A percentile compares a stretch with the other conserved stretches of the same genome.
Evolutionary conservation across 2,329 filamentous ascomycete species (phyloP).

Genomic region (Lithohypha guttulata): DNA sequence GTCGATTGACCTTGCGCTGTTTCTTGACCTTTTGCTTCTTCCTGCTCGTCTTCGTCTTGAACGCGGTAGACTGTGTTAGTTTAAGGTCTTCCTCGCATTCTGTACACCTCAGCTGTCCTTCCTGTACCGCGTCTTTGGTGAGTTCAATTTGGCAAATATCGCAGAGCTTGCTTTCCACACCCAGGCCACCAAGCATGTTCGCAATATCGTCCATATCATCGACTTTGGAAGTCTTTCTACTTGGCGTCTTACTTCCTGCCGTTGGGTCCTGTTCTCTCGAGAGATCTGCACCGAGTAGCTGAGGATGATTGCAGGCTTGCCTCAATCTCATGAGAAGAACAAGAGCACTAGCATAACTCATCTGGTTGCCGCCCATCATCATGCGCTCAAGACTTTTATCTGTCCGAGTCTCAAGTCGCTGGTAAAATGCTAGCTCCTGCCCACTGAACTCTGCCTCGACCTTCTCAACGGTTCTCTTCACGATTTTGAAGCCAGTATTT

Average conservation of each 20-base stretch:
- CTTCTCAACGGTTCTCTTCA: slow-evolving; percentile 76
- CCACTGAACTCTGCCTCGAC: slow-evolving; percentile 67
- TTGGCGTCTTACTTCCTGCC: slow-evolving; percentile 40
- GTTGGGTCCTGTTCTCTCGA: slow-evolving; percentile 80
- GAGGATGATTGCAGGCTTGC: slow-evolving; percentile 90
- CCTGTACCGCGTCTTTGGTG: slow-evolving; percentile 42
- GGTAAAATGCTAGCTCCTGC: slow-evolving; percentile 76
- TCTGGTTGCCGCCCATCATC: slow-evolving; percentile 60
- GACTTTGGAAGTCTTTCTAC: slow-evolving; percentile 39
- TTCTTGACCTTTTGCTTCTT: slow-evolving; percentile 42
- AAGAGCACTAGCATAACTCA: slow-evolving; percentile 88
- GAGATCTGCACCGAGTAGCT: slow-evolving; percentile 73
- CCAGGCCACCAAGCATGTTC: slow-evolving; percentile 75
- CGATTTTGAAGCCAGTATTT: slow-evolving; percentile 72
- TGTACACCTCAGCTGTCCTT: slow-evolving; percentile 51
- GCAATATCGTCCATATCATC: slow-evolving; percentile 72
- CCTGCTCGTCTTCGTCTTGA: slow-evolving; percentile 29
- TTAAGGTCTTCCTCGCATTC: slow-evolving; percentile 67
- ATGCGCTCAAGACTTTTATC: slow-evolving; percentile 79
- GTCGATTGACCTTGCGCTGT: slow-evolving; percentile 25
- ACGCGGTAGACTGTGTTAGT: slow-evolving; percentile 37
- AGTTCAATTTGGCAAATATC: slow-evolving; percentile 70
- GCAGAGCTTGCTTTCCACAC: slow-evolving; percentile 65
- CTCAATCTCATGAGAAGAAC: slow-evolving; percentile 81
- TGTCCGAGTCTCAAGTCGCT: slow-evolving; percentile 69